Percentiles rank a stretch among this genome's conserved stretches.
Evolutionary conservation across 2,329 filamentous ascomycete genomes (phyloP).

Genomic region (Sclerotinia nivalis): DNA sequence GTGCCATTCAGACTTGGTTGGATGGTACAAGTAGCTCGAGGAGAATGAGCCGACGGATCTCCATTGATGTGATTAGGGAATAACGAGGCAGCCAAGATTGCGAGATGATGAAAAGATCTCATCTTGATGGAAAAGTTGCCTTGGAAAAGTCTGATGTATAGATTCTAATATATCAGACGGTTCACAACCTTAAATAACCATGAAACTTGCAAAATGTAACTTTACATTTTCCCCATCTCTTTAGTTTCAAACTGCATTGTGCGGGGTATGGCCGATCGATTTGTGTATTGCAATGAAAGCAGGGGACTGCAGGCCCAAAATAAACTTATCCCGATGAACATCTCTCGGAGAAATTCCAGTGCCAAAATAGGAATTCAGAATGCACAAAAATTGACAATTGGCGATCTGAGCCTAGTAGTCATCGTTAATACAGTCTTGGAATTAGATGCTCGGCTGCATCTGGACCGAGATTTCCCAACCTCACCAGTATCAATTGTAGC

Average conservation of each 20-base stretch:
- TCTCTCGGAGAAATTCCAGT: background rate
- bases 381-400: background rate
- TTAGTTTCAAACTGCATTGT: background rate
- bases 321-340: background rate
- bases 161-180: background rate
- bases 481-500: background rate
- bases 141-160: background rate
- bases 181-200: background rate
- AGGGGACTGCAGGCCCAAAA: background rate
- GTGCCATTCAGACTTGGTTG: slow-evolving; percentile 11
- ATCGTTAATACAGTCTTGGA: background rate
- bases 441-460: background rate
- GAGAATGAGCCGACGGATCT: background rate
- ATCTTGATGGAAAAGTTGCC: background rate
- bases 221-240: background rate
- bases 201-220: background rate
- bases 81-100: background rate
- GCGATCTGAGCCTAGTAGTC: background rate
- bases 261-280: background rate
- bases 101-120: background rate
- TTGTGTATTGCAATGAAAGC: background rate
- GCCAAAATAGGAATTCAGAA: background rate
- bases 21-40: slow-evolving; percentile 12
- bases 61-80: background rate
- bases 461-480: background rate